Conservation (phyloP, 371 early-diverging fungal genomes). For the Mucor irregularis region DNA sequence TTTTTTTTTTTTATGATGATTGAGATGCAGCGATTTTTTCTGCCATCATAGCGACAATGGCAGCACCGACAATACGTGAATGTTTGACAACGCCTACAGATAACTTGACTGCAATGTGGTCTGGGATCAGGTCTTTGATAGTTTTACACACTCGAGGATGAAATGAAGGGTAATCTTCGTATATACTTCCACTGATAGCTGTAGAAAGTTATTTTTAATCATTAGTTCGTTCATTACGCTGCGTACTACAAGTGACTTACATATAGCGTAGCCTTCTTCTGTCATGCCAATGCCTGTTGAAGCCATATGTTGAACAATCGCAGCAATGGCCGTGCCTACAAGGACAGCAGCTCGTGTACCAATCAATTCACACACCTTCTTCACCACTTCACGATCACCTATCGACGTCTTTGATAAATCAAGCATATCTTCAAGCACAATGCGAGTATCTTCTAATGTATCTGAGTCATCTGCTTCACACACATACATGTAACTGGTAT, state of each 20-base stretch:
- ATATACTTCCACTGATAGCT: slow-evolving; percentile 82
- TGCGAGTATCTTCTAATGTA: slow-evolving; percentile 59
- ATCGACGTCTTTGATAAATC: slow-evolving; percentile 50
- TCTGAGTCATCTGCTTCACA: slow-evolving; percentile 50
- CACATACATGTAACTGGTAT: slow-evolving; percentile 73
- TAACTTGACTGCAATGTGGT: slow-evolving; percentile 70
- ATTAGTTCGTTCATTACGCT: too few species aligned
- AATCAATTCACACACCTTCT: slow-evolving; percentile 67
- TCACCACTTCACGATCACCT: slow-evolving; percentile 67
- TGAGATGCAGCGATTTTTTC: slow-evolving; percentile 41
- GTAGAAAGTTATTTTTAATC: neutral
- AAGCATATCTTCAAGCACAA: slow-evolving; percentile 63
- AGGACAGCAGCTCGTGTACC: slow-evolving; percentile 70
- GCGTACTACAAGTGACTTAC: slow-evolving; percentile 39
- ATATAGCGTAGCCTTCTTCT: slow-evolving; percentile 69
- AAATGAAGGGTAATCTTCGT: slow-evolving; percentile 85
- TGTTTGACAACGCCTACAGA: slow-evolving; percentile 68
- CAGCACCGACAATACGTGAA: slow-evolving; percentile 83
- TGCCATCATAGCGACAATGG: slow-evolving; percentile 81
- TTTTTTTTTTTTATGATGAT: too few species aligned
- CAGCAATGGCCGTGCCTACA: slow-evolving; percentile 67
- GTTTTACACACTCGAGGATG: slow-evolving; percentile 76
- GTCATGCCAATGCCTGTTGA: slow-evolving; percentile 40
- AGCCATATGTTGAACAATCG: slow-evolving; percentile 58
- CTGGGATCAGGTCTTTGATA: slow-evolving; percentile 72